These are phyloP conservation scores for Penicillium fuscoglaucum DNA, from an alignment of 2,329 filamentous ascomycete genomes.

Conservation along the genomic window DNA sequence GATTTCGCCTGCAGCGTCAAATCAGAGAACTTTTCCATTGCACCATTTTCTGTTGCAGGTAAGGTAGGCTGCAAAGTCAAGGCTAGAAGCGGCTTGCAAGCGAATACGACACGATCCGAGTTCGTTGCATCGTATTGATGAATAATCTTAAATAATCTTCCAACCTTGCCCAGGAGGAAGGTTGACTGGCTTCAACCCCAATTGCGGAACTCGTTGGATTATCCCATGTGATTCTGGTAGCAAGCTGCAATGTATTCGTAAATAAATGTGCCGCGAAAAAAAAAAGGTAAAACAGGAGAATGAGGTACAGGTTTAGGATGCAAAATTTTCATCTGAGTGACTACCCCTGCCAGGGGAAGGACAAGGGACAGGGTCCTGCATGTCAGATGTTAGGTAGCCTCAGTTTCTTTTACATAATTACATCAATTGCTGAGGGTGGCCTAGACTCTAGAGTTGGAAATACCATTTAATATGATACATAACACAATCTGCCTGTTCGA, in stretches of 20 bases:
- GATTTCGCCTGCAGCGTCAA: not conserved
- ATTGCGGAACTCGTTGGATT: not conserved
- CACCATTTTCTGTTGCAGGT: not conserved
- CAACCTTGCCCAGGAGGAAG: no score
- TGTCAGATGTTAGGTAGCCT: not conserved
- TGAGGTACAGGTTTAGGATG: not conserved
- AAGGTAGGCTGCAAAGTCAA: not conserved
- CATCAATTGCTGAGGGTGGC: not conserved
- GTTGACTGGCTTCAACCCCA: not conserved
- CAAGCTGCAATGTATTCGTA: not conserved
- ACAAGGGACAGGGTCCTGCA: not conserved
- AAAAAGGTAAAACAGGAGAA: not conserved
- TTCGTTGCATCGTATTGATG: not conserved
- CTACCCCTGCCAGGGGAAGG: not conserved
- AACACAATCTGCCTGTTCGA: not conserved
- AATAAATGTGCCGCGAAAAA: not conserved
- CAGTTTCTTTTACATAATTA: not conserved
- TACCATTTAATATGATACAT: not conserved
- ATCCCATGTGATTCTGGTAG: not conserved
- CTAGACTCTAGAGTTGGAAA: not conserved
- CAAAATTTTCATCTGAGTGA: no score
- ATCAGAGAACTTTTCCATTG: not conserved
- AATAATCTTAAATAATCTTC: no score
- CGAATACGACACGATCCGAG: not conserved
- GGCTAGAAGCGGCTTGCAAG: not conserved